Base-by-base conservation (phyloP, 2,329 filamentous ascomycete genomes). In the Trichophyton mentagrophytes region DNA sequence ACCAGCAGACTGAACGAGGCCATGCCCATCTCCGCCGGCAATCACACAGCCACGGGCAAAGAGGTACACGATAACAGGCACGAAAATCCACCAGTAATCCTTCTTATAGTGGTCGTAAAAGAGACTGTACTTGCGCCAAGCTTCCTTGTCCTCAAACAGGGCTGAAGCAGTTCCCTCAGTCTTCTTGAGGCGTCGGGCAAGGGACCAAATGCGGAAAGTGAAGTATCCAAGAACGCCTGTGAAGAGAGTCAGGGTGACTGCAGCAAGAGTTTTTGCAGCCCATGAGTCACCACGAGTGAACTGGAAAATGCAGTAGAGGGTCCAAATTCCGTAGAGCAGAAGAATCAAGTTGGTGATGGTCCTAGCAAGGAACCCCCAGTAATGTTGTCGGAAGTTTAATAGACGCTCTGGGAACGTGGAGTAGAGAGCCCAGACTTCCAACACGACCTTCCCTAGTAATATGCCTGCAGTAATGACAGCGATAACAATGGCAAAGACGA, bases 61-160 rank as follows among this genome's bases (percentile, higher is more conserved):
- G 79, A 91, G 88, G 79, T 97, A 97, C 65, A 90, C 63, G 69
- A 97, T 96, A 63, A 82, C 79, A 0, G 93, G 93, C 13, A 97
- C 81, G 71, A 99, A 97, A 25, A 96, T 76, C 92, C 92, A 97
- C 93, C 93, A 99, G 78, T 92, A 96, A 67, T 86, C 84, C 74
- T 88, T 90, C 77, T 90, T 90, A 80, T 96, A 97, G 67, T 86
- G 87, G 69, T 97, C 93, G 78, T 99, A 99, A 77, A 99, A 97
- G 64, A 96, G 80, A 69, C 89, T 93, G 80, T 99, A 99, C 78
- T 93, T 95, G 72, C 89, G 81, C 91, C 93, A 96, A 46, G 87
- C 85, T 62, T 87, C 83, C 78, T 93, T 95, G 76, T 97, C 82
- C 63, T 96, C 88, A 73, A 90, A 97, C 7, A 99, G 80, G 11